Evolutionary conservation across 148 eudicot genomes (phyloP).

Genomic region (Nyssa sinensis): DNA sequence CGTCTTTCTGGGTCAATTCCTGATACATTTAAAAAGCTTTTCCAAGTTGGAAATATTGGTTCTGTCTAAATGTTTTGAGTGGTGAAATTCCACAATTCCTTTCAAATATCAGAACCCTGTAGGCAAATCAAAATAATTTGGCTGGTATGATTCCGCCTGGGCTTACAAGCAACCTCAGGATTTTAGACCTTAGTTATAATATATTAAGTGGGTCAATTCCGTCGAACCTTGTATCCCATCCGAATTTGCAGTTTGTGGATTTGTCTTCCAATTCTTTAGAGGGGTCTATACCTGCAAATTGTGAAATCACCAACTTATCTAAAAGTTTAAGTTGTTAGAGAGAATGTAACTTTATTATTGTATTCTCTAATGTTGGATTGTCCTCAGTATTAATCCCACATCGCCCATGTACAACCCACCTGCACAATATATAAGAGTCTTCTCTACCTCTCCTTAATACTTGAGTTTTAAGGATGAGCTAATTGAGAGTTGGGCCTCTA

Average conservation of each 20-base stretch:
- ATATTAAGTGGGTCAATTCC: conserved; percentile 51
- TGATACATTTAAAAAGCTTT: conserved; percentile 35
- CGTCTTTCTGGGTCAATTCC: conserved; percentile 46
- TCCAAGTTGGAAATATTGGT: conserved; percentile 42
- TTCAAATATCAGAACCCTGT: conserved; percentile 34
- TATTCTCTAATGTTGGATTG: too few relatives aligned
- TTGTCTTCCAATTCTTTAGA: conserved; percentile 48
- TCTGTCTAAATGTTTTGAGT: conserved; percentile 38
- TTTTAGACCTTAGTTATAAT: conserved; percentile 75
- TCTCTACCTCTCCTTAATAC: too few relatives aligned
- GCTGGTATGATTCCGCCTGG: conserved; percentile 61
- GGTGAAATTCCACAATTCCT: conserved; percentile 55
- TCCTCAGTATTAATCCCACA: too few relatives aligned
- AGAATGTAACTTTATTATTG: too few relatives aligned
- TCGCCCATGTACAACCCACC: too few relatives aligned
- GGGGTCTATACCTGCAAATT: conserved; percentile 54
- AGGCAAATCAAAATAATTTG: conserved; percentile 54
- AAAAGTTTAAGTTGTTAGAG: too few relatives aligned
- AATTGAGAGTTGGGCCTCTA: too few relatives aligned
- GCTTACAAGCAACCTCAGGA: conserved; percentile 35
- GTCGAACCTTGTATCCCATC: conserved; percentile 43
- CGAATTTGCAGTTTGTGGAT: conserved; percentile 56
- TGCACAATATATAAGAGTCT: too few relatives aligned
- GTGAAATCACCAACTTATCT: too few relatives aligned
- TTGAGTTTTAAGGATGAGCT: too few relatives aligned